Evolutionary conservation across 345 rosid genomes (phyloP).

Genomic region (Dipteronia sinensis): DNA sequence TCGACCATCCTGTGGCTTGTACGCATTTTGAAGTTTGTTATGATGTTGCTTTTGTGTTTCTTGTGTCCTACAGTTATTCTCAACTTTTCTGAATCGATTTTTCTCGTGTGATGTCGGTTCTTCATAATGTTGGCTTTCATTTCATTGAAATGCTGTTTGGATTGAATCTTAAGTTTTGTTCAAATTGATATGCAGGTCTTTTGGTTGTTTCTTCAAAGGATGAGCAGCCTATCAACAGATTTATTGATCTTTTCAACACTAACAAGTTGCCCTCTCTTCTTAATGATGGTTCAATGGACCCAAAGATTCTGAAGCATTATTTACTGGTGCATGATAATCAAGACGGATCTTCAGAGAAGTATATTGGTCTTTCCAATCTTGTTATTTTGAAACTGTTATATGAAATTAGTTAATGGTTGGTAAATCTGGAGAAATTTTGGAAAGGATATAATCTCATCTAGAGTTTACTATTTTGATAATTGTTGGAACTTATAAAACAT

Average conservation of each 20-base stretch:
- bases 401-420: background rate
- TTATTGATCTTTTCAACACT: conserved; percentile 85
- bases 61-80: background rate
- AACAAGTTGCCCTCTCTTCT: conserved; percentile 78
- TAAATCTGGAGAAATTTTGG: background rate
- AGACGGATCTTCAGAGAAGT: conserved; percentile 83
- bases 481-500: background rate
- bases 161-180: conserved; percentile 3
- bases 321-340: conserved; percentile 91
- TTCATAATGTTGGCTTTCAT: conserved; percentile 1
- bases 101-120: background rate
- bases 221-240: conserved; percentile 75
- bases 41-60: conserved; percentile 5
- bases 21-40: conserved; percentile 41
- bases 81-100: conserved; percentile 8
- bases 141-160: background rate
- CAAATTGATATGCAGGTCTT: conserved; percentile 68
- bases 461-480: background rate
- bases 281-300: conserved; percentile 91
- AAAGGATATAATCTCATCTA: too few relatives aligned
- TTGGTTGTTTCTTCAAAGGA: conserved; percentile 91
- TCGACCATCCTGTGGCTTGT: conserved; percentile 99
- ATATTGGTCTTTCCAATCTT: conserved; percentile 28
- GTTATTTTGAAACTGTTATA: conserved; percentile 14
- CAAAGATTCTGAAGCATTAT: conserved; percentile 83